Base-by-base conservation (phyloP, 2,329 filamentous ascomycete genomes). In the Sordariomycetes sp. region DNA sequence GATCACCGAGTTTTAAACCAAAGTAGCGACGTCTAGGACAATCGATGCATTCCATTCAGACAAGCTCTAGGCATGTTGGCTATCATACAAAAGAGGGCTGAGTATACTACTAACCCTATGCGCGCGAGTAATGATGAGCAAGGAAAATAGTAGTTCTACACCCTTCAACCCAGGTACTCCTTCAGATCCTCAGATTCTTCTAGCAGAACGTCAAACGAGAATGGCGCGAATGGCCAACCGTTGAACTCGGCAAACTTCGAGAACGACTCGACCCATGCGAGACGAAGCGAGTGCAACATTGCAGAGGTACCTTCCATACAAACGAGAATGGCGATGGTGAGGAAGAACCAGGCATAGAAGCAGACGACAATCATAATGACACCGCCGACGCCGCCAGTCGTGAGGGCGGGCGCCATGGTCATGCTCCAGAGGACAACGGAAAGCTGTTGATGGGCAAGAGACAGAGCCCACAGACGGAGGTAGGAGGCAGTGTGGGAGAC, bases 401-500 rank as follows among this genome's bases (percentile, higher is more conserved):
- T 63, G 38, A 98, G 82, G 4, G 85, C 82, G 33, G 79, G 80
- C 20, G 72, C 82, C 33, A 98, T 70, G 2, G 92, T 98, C 92
- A 98, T 98, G 49, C 75, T 75, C 92, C 92, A 98, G 31, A 98
- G 74, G 42, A 98, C 92, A 44, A 88, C 82, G 32, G 86, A 94
- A 40, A 98, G 79, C 72, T 96, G 92, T 59, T 98, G 92, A 69
- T 98, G 92, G 21, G 92, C 92, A 39, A 98, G 80, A 3, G 92
- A 98, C 48, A 98, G 63, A 21, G 92, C 92, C 92, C 92, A 98
- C 29, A 98, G 83, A 69, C 92, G 92, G 31, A 98, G 82, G 63
- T 98, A 98, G 2, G 92, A 98, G 5, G 92, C 92, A 5, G 93
- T 98, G 64, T 98, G 92, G 20, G 92, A 98, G 42, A 98, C 90